Evolutionary conservation across 179 eudicot species (phyloP).

Genomic region (Gypsophila paniculata): DNA sequence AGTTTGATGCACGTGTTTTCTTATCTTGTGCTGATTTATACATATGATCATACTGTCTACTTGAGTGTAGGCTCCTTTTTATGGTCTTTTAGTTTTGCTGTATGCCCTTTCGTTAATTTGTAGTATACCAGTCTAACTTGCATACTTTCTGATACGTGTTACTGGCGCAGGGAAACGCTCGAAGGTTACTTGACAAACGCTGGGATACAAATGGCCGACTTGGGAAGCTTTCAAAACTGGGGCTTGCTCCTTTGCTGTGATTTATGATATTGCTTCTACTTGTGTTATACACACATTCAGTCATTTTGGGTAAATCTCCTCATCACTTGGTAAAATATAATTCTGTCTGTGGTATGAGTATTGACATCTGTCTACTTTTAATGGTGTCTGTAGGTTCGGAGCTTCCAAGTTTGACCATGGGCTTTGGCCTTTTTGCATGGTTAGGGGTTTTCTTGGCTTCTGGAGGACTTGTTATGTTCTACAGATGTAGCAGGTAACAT

Average conservation of each 20-base stretch:
- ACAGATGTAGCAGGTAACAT: slow-evolving; percentile 84
- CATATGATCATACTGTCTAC: too few relatives aligned
- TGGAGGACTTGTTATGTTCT: slow-evolving; percentile 67
- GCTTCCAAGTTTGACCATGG: slow-evolving; percentile 68
- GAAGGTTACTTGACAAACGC: slow-evolving; percentile 66
- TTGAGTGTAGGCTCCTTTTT: too few relatives aligned
- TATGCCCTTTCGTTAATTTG: slow-evolving; percentile 4
- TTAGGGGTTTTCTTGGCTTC: slow-evolving; percentile 64
- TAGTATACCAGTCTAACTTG: neutral
- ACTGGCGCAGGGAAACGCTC: slow-evolving; percentile 77
- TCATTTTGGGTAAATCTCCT: slow-evolving; percentile 60
- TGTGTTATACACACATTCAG: slow-evolving; percentile 62
- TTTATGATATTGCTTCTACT: slow-evolving; percentile 65
- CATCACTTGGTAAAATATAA: neutral
- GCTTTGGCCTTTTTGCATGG: slow-evolving; percentile 62
- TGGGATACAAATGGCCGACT: slow-evolving; percentile 69
- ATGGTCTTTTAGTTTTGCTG: too few relatives aligned
- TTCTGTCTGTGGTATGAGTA: neutral
- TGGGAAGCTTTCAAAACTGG: slow-evolving; percentile 76
- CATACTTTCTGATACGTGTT: neutral
- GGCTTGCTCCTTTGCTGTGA: slow-evolving; percentile 86
- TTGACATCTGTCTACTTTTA: slow-evolving; percentile 16
- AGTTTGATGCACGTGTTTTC: too few relatives aligned
- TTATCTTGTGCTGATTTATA: too few relatives aligned
- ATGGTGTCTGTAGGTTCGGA: slow-evolving; percentile 47